Conservation (phyloP, 2,329 filamentous ascomycete genomes). For the Aspergillus japonicus region DNA sequence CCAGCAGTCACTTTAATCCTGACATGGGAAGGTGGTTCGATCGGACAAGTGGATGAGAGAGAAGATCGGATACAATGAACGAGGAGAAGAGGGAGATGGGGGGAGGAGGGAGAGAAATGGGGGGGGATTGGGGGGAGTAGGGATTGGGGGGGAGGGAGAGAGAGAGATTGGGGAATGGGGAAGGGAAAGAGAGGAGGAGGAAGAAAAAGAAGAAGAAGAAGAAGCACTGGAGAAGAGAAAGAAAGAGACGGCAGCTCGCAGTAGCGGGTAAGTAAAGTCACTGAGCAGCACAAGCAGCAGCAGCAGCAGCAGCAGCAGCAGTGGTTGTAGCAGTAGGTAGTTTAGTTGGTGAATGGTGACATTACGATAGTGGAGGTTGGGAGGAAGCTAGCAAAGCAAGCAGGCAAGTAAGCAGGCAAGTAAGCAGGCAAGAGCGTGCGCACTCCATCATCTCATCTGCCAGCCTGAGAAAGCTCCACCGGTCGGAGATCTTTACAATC, state of each 20-base stretch:
- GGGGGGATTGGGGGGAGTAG: background rate
- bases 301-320: background rate
- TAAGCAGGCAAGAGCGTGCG: no score
- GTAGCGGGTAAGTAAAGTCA: background rate
- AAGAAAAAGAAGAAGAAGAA: background rate
- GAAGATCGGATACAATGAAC: background rate
- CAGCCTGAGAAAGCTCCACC: background rate
- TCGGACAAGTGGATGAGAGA: background rate
- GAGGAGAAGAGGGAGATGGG: background rate
- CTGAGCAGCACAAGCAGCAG: background rate
- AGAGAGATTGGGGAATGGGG: background rate
- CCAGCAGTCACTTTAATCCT: background rate
- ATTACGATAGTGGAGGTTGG: no score
- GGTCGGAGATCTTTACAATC: background rate
- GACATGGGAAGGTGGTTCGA: background rate
- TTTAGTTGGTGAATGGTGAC: no score
- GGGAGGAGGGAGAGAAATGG: background rate
- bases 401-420: background rate
- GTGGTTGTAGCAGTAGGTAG: no score
- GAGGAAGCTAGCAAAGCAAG: no score
- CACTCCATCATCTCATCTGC: background rate
- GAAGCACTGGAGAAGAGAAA: constrained; percentile 3
- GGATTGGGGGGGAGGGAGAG: background rate
- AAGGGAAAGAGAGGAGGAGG: background rate
- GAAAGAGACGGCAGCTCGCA: background rate